Evolutionary conservation across 2,329 filamentous ascomycete species (phyloP), one percentile per base, ranked within the genome.

Genomic region (Neurospora sp.): DNA sequence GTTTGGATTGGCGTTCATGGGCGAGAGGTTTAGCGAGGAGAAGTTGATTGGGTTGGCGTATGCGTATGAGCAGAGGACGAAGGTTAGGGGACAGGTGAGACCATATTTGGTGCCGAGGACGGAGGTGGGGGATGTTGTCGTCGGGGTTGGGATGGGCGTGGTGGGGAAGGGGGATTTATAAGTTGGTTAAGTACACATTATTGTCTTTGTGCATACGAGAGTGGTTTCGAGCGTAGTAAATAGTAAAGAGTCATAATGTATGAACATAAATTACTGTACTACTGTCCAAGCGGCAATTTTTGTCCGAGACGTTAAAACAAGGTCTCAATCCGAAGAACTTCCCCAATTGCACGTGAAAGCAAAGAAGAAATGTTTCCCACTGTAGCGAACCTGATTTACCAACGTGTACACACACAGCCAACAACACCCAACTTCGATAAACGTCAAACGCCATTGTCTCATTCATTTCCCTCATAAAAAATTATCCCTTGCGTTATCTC

Each of bases 41-140:
- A 82, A 78, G 38, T 75, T 93, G 73, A 86, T 92, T 70, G 86
- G 86, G 0, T 84, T 89, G 76, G 90, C 89, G 7, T 91, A 90
- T 81, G 89, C 87, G 4, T 91, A 88, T 78, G 90, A 93, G 80
- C 87, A 90, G 80, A 80, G 82, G 72, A 90, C 79, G 0, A 70
- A 71, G 43, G 75, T 76, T 2, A 72, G 80, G 8, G 70, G 74
- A 11, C 71, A 70, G n/a, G 73, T 79, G 8, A 74, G 75, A 67
- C 76, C 78, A 2, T 76, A 76, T 11, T 68, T 80, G 0, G 66
- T 73, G 68, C 79, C 79, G 2, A 75, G 36, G 28, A 79, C 76
- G 1, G 79, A 80, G 68, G 40, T 81, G 42, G 70, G 9, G 2
- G 76, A 80, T 69, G 68, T 73, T 69, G 68, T 73, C 15, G 58